These are phyloP conservation scores for Lodderomyces pseudojiufengensis DNA, from an alignment of 1,139 yeast genomes.

Conservation along the genomic window DNA sequence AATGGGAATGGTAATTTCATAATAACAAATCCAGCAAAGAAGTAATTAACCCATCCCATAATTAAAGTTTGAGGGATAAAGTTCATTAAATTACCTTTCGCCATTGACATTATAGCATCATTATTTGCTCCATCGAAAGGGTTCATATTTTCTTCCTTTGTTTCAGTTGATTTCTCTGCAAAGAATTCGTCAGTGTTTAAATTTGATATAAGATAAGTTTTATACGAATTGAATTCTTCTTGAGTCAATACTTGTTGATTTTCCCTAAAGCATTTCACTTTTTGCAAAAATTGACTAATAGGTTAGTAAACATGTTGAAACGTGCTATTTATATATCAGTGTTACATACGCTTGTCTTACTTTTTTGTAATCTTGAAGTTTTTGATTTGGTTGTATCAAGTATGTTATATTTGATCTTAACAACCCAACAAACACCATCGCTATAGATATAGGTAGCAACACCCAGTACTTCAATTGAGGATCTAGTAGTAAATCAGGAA, in stretches of 20 bases:
- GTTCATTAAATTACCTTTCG: constrained; percentile 76
- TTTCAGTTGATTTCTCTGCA: constrained; percentile 44
- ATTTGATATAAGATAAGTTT: constrained; percentile 37
- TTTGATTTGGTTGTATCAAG: constrained; percentile 56
- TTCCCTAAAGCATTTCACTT: constrained; percentile 50
- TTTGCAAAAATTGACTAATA: constrained; percentile 46
- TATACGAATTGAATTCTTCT: constrained; percentile 48
- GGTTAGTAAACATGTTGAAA: too few species aligned
- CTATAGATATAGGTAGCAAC: constrained; percentile 79
- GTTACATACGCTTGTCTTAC: constrained; percentile 58
- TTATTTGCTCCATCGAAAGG: constrained; percentile 70
- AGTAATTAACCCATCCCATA: constrained; percentile 95
- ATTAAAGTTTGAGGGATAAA: constrained; percentile 88
- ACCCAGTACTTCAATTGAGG: constrained; percentile 90
- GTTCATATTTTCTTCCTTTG: constrained; percentile 41
- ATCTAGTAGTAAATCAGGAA: constrained; percentile 54
- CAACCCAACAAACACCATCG: constrained; percentile 89
- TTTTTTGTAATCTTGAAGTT: constrained; percentile 47
- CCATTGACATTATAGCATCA: constrained; percentile 76
- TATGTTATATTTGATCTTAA: constrained; percentile 67
- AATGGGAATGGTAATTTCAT: constrained; percentile 62
- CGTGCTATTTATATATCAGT: too few species aligned
- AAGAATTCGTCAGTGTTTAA: constrained; percentile 51
- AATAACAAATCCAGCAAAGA: constrained; percentile 87
- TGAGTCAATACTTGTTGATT: constrained; percentile 46